A percentile compares a stretch with the other conserved stretches of the same genome.
Conservation (phyloP, 1,139 yeast species). For the Chernovozyma aurita region DNA sequence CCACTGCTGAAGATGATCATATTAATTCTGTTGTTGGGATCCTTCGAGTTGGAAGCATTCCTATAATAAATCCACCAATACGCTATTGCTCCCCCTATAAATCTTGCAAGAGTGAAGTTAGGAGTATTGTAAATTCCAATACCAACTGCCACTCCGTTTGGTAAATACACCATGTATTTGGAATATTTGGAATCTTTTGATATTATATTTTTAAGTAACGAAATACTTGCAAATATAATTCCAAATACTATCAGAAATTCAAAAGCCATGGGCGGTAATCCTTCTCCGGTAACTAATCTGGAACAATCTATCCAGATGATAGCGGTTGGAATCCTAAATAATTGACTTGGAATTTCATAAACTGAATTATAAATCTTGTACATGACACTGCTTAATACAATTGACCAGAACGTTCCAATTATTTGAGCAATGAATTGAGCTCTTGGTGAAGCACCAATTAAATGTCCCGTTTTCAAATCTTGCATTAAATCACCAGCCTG, state of each 20-base stretch:
- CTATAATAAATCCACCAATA: conserved; percentile 48
- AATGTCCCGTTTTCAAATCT: conserved; percentile 90
- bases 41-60: conserved; percentile 10
- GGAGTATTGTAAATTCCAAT: conserved; percentile 94
- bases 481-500: conserved; percentile 99
- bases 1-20: conserved; percentile 91
- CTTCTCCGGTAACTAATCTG: conserved; percentile 85
- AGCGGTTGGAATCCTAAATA: conserved; percentile 90
- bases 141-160: conserved; percentile 96
- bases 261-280: conserved; percentile 76
- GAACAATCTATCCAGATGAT: conserved; percentile 97
- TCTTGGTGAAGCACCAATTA: conserved; percentile 85
- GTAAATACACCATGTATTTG: conserved; percentile 55
- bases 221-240: conserved; percentile 60
- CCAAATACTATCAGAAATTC: conserved; percentile 66
- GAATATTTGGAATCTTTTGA: conserved; percentile 36
- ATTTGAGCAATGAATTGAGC: conserved; percentile 91
- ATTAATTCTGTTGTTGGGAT: conserved; percentile 41
- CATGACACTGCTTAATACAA: conserved; percentile 72
- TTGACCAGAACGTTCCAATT: conserved; percentile 82
- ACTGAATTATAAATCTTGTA: conserved; percentile 77
- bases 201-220: conserved; percentile 56
- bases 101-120: conserved; percentile 87
- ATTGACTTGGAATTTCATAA: conserved; percentile 76
- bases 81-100: conserved; percentile 80